Percentiles rank a stretch among this genome's conserved stretches.
Evolutionary conservation across 2,329 filamentous ascomycete genomes (phyloP).

Genomic region (Phyllosticta paracitricarpa): DNA sequence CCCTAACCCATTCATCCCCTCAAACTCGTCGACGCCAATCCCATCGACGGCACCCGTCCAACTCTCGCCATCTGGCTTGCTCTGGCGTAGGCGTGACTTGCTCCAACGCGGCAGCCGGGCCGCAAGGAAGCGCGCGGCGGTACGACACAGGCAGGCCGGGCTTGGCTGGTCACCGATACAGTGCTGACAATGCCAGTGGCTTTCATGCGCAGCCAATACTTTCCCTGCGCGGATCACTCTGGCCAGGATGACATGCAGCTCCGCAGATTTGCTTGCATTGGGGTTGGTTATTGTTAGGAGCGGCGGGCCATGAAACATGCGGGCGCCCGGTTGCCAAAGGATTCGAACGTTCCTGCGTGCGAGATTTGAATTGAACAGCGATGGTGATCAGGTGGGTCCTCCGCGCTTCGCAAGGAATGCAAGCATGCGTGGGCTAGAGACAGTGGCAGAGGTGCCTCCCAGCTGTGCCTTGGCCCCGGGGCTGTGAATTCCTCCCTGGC

Average conservation of each 20-base stretch:
- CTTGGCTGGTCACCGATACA: constrained; percentile 16
- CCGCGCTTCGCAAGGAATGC: constrained; percentile 29
- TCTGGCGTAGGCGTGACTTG: constrained; percentile 13
- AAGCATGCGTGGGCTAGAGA: constrained; percentile 24
- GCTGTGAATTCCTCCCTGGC: constrained; percentile 29
- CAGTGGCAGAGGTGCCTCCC: constrained; percentile 13
- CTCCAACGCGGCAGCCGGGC: constrained; percentile 23
- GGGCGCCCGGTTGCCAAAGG: constrained; percentile 4
- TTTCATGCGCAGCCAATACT: constrained; percentile 19
- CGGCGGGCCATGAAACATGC: constrained; percentile 24
- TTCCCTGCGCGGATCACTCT: constrained; percentile 10
- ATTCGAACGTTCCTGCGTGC: constrained; percentile 30
- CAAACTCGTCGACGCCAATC: too few relatives aligned
- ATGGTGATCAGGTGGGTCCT: constrained; percentile 14
- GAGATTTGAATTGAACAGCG: constrained; percentile 17
- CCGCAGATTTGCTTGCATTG: constrained; percentile 24
- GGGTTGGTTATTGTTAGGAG: constrained; percentile 23
- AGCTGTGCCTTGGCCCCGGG: constrained; percentile 26
- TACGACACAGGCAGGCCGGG: constrained; percentile 16
- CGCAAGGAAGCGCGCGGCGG: constrained; percentile 18
- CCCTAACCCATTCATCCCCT: constrained; percentile 9
- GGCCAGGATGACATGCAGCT: constrained; percentile 15
- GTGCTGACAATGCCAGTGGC: constrained; percentile 22
- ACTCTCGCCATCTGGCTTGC: too few relatives aligned
- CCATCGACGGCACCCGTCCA: not conserved